These are phyloP conservation scores for Corynespora cassiicola DNA, from an alignment of 2,329 filamentous ascomycete species.

Conservation along the genomic window DNA sequence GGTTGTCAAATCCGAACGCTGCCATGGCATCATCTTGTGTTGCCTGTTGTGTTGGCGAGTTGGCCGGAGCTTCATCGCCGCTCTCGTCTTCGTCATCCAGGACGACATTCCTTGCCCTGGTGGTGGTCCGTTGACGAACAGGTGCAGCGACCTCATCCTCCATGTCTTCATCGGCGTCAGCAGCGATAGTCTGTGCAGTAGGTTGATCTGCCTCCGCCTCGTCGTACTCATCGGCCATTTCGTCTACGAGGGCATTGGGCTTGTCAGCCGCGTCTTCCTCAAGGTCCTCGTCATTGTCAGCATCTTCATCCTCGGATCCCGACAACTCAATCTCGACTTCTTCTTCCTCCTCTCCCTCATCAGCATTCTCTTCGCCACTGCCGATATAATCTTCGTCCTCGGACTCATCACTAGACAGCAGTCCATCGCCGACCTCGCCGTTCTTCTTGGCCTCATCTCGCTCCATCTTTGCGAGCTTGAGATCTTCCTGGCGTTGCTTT, in stretches of 20 bases:
- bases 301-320: conserved; percentile 50
- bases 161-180: conserved; percentile 52
- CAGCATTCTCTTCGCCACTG: conserved; percentile 55
- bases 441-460: conserved; percentile 73
- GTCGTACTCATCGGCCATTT: conserved; percentile 49
- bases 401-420: conserved; percentile 61
- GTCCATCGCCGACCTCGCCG: conserved; percentile 50
- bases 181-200: conserved; percentile 19
- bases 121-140: conserved; percentile 57
- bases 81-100: conserved; percentile 67
- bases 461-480: conserved; percentile 79
- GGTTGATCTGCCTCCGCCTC: conserved; percentile 28
- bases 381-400: conserved; percentile 60
- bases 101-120: conserved; percentile 59
- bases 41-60: conserved; percentile 27
- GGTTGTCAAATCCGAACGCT: conserved; percentile 48
- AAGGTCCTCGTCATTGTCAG: conserved; percentile 35
- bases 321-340: conserved; percentile 52
- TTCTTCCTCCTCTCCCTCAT: conserved; percentile 46
- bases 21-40: conserved; percentile 41
- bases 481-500: conserved; percentile 80
- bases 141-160: conserved; percentile 55
- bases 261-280: conserved; percentile 37
- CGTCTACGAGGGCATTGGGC: conserved; percentile 41
- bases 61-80: conserved; percentile 22